Conservation (phyloP, 106 monocot species). For the Dendrobium chrysotoxum region DNA sequence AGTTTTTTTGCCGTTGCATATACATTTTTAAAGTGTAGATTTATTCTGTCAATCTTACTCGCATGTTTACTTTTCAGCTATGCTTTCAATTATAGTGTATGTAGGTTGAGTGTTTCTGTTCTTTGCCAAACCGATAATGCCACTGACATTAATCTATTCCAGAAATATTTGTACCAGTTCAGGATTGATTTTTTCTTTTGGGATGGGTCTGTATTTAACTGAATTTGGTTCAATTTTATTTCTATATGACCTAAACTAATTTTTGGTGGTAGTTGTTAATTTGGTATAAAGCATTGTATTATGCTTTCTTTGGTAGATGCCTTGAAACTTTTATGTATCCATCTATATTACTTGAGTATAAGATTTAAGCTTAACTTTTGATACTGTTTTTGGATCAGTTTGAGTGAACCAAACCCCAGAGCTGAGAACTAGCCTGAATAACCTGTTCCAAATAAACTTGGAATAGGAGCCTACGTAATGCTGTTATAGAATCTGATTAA, state of each 20-base stretch:
- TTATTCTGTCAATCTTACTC: not conserved
- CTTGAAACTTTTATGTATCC: not conserved
- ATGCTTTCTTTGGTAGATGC: not conserved
- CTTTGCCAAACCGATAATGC: too few relatives aligned
- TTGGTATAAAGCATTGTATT: not conserved
- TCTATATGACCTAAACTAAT: not conserved
- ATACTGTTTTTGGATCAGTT: not conserved
- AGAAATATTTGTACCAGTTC: not conserved
- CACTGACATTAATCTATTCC: not conserved
- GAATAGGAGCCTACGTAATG: not conserved
- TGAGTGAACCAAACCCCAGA: not conserved
- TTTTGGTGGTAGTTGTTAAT: not conserved
- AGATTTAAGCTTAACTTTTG: not conserved
- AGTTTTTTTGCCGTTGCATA: not conserved
- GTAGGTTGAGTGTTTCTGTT: not conserved
- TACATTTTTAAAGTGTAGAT: slow-evolving; percentile 1
- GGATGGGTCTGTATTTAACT: not conserved
- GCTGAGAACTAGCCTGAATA: not conserved
- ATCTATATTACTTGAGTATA: not conserved
- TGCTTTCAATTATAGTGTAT: not conserved
- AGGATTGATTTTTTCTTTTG: not conserved
- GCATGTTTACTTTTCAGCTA: not conserved
- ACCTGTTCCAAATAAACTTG: not conserved
- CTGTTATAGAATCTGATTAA: not conserved
- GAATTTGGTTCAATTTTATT: not conserved